Conservation (phyloP, 176 grass and related monocot species). For the Microstegium vimineum region DNA sequence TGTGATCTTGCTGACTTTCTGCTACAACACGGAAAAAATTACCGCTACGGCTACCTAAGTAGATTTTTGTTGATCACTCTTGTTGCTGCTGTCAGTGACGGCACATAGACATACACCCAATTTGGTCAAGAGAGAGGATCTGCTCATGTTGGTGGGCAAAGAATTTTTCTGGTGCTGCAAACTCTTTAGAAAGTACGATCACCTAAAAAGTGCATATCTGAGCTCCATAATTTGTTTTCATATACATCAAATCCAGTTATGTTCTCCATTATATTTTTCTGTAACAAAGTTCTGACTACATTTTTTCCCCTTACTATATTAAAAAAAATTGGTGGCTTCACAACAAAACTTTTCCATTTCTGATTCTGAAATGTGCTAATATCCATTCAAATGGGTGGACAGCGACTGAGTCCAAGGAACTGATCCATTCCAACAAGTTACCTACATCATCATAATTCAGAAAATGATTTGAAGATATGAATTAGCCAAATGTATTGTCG, state of each 20-base stretch:
- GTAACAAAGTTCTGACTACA: no score
- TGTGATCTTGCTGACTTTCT: slow-evolving; percentile 90
- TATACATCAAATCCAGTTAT: background rate
- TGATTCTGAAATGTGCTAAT: no score
- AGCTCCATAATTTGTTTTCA: background rate
- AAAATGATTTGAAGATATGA: no score
- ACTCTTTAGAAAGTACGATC: slow-evolving; percentile 79
- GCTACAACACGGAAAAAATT: slow-evolving; percentile 73
- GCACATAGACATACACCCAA: slow-evolving; percentile 74
- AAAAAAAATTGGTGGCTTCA: no score
- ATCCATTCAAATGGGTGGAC: no score
- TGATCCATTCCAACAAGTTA: no score
- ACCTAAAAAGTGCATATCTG: background rate
- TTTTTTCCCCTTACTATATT: no score
- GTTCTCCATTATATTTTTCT: slow-evolving; percentile 21
- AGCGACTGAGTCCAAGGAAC: no score
- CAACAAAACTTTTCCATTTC: no score
- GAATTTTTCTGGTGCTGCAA: slow-evolving; percentile 66
- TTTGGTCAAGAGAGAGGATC: slow-evolving; percentile 95
- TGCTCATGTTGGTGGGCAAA: slow-evolving; percentile 79
- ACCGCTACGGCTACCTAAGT: slow-evolving; percentile 57
- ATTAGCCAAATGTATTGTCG: no score
- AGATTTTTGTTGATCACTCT: slow-evolving; percentile 75
- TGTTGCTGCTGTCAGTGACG: slow-evolving; percentile 60
- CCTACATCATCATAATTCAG: no score